Evolutionary conservation across 306 rosid genomes (phyloP).

Genomic region (Lotus japonicus): DNA sequence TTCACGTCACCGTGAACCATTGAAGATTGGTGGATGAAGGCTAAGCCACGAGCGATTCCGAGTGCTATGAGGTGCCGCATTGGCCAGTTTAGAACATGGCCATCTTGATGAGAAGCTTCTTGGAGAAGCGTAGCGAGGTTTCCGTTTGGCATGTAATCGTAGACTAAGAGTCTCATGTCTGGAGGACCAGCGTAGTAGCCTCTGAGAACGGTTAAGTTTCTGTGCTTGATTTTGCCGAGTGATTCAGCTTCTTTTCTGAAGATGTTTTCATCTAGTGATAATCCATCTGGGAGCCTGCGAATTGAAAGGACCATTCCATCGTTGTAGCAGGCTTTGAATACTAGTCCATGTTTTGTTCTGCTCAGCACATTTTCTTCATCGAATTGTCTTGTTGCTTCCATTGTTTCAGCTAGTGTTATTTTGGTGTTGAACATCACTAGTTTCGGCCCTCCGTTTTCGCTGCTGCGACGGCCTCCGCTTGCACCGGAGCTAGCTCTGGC

Average conservation of each 20-base stretch:
- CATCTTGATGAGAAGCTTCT: constrained; percentile 98
- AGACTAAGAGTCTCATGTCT: constrained; percentile 62
- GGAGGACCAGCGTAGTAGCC: constrained; percentile 85
- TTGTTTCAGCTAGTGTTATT: constrained; percentile 78
- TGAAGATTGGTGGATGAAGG: constrained; percentile 75
- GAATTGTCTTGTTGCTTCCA: constrained; percentile 85
- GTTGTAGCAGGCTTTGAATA: constrained; percentile 80
- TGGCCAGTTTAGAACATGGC: constrained; percentile 96
- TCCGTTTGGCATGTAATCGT: constrained; percentile 97
- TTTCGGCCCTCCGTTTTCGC: constrained; percentile 78
- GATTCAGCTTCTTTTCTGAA: constrained; percentile 87
- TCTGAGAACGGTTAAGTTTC: constrained; percentile 86
- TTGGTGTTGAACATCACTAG: constrained; percentile 86
- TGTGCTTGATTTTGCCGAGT: constrained; percentile 69
- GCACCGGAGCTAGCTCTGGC: constrained; percentile 80
- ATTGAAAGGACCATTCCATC: constrained; percentile 92
- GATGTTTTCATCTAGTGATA: constrained; percentile 62
- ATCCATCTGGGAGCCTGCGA: constrained; percentile 72
- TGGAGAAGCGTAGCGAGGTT: constrained; percentile 95
- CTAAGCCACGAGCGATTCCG: constrained; percentile 86
- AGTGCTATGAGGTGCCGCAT: constrained; percentile 97
- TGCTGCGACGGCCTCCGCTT: constrained; percentile 83
- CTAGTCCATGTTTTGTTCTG: constrained; percentile 71
- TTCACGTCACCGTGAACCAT: constrained; percentile 73
- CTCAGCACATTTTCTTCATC: constrained; percentile 94